A percentile compares a stretch with the other conserved stretches of the same genome.
These are phyloP conservation scores for Petasospora fabianii DNA, from an alignment of 1,139 yeast genomes.

Conservation along the genomic window DNA sequence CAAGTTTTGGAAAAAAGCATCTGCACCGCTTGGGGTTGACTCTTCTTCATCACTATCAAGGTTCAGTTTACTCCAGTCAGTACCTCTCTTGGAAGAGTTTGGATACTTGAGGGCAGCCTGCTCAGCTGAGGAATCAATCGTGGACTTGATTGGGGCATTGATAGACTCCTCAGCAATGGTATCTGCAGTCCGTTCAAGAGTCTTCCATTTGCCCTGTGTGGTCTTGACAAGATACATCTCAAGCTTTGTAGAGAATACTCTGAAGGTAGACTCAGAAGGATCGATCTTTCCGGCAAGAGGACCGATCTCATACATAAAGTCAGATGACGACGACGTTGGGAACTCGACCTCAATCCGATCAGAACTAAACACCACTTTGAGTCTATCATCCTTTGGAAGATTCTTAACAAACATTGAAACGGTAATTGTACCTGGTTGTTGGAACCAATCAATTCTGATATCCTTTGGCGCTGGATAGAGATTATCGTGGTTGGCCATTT, in stretches of 20 bases:
- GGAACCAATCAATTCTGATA: conserved; percentile 79
- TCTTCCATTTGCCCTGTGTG: conserved; percentile 36
- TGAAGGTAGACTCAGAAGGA: conserved; percentile 41
- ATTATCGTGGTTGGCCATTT: conserved; percentile 20
- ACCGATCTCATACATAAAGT: conserved; percentile 42
- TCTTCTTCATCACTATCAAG: conserved; percentile 45
- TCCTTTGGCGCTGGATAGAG: conserved; percentile 30
- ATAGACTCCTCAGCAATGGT: conserved; percentile 10
- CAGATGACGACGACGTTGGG: conserved; percentile 42
- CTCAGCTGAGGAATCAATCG: background rate
- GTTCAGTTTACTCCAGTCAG: conserved; percentile 72
- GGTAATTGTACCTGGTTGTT: conserved; percentile 51
- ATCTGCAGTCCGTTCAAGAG: conserved; percentile 26
- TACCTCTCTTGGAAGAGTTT: conserved; percentile 52
- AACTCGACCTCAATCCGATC: conserved; percentile 25
- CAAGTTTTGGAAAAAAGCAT: conserved; percentile 70
- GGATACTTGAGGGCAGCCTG: conserved; percentile 42
- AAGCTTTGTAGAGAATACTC: conserved; percentile 67
- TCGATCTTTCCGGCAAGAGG: conserved; percentile 41
- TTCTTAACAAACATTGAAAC: conserved; percentile 72
- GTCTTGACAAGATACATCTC: conserved; percentile 49
- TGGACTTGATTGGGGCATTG: background rate
- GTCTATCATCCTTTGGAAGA: conserved; percentile 39
- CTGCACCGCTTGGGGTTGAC: conserved; percentile 42
- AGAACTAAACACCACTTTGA: conserved; percentile 20